Conservation (phyloP, 306 rosid genomes). For the Prunus mira region DNA sequence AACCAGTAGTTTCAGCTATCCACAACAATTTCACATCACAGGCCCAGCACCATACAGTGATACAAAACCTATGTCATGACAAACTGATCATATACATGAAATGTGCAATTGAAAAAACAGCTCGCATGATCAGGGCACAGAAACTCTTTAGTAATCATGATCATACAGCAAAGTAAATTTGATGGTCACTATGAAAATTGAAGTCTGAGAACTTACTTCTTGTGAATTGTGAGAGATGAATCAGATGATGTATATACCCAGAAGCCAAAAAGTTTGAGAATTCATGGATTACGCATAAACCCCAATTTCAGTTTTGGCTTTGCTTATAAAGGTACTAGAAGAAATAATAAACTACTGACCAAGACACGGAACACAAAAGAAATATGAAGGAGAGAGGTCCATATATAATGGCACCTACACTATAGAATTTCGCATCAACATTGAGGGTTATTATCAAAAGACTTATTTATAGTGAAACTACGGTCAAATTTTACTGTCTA, state of each 20-base stretch:
- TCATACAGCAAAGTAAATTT: background rate
- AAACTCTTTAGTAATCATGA: constrained; percentile 7
- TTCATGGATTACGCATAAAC: constrained; percentile 6
- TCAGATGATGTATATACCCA: constrained; percentile 13
- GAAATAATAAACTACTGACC: background rate
- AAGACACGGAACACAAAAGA: background rate
- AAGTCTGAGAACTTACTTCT: constrained; percentile 40
- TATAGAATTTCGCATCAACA: background rate
- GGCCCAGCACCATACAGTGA: background rate
- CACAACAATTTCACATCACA: background rate
- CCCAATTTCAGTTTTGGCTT: constrained; percentile 20
- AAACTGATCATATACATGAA: too few relatives aligned
- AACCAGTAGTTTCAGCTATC: constrained; percentile 9
- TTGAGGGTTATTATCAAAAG: too few relatives aligned
- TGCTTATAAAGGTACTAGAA: constrained; percentile 14
- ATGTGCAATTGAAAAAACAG: background rate
- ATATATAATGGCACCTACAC: background rate
- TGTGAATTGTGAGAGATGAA: constrained; percentile 2
- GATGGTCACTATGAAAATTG: constrained; percentile 13
- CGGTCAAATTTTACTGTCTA: too few relatives aligned
- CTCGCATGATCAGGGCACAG: constrained; percentile 19
- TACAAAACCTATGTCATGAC: too few relatives aligned
- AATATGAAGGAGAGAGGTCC: background rate
- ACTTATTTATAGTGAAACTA: too few relatives aligned
- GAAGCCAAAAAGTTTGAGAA: constrained; percentile 21